These are phyloP conservation scores for Abrus pulchellus DNA, from an alignment of 306 rosid species.

Conservation along the genomic window DNA sequence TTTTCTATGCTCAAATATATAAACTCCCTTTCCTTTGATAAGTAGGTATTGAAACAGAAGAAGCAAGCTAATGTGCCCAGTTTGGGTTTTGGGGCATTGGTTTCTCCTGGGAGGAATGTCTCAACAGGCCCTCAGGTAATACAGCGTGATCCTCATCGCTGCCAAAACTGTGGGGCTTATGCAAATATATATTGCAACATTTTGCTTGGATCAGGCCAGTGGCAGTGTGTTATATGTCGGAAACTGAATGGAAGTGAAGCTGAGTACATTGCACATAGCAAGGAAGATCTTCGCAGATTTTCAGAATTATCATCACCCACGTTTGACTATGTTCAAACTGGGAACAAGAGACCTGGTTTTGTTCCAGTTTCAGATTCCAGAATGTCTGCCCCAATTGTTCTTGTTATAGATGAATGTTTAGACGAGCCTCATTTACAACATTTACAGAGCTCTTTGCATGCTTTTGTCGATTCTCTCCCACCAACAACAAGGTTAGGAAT, in stretches of 20 bases:
- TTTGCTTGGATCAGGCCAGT: slow-evolving; percentile 95
- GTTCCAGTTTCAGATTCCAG: slow-evolving; percentile 96
- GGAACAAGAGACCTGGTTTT: slow-evolving; percentile 94
- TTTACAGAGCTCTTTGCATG: slow-evolving; percentile 95
- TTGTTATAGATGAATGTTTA: slow-evolving; percentile 91
- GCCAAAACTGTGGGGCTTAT: slow-evolving; percentile 95
- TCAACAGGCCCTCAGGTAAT: slow-evolving; percentile 82
- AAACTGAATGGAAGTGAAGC: slow-evolving; percentile 86
- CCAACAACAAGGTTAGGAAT: slow-evolving; percentile 91
- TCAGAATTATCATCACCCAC: slow-evolving; percentile 87
- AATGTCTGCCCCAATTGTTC: slow-evolving; percentile 88
- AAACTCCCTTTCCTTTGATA: slow-evolving; percentile 35
- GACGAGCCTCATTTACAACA: slow-evolving; percentile 95
- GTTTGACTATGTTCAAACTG: slow-evolving; percentile 91
- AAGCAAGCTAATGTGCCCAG: slow-evolving; percentile 93
- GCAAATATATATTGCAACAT: slow-evolving; percentile 86
- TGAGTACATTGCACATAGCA: slow-evolving; percentile 81
- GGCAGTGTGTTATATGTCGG: slow-evolving; percentile 97
- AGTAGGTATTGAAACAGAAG: slow-evolving; percentile 85
- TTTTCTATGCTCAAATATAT: neutral
- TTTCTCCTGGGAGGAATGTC: slow-evolving; percentile 90
- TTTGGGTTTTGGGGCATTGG: slow-evolving; percentile 97
- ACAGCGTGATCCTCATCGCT: slow-evolving; percentile 96
- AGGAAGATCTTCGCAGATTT: slow-evolving; percentile 79
- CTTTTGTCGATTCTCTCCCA: slow-evolving; percentile 91